Conservation (phyloP, 2,329 filamentous ascomycete species). For the Botrytis pseudocinerea region DNA sequence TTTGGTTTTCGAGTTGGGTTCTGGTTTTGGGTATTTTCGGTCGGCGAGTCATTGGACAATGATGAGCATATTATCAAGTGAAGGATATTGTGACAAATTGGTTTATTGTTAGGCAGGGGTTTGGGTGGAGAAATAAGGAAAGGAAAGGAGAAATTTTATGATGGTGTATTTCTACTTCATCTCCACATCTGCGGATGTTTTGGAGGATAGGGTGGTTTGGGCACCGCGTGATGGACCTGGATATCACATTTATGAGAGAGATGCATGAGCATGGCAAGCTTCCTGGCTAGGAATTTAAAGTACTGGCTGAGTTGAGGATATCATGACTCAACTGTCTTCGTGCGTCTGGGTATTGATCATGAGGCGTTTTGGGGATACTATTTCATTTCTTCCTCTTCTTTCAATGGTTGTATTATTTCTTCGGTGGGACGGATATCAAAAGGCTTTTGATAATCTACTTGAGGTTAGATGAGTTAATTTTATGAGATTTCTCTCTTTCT, state of each 20-base stretch:
- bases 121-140: conserved; percentile 14
- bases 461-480: neutral
- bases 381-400: conserved; percentile 39
- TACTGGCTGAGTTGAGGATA: neutral
- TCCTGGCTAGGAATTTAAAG: conserved; percentile 7
- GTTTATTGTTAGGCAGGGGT: conserved; percentile 3
- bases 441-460: neutral
- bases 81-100: conserved; percentile 17
- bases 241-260: conserved; percentile 9
- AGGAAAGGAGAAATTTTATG: neutral
- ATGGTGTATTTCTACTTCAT: conserved; percentile 21
- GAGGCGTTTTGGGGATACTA: conserved; percentile 19
- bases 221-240: conserved; percentile 19
- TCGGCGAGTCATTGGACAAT: conserved; percentile 8
- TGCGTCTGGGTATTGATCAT: conserved; percentile 12
- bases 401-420: neutral
- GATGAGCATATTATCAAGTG: conserved; percentile 18
- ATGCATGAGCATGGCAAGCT: neutral
- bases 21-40: conserved; percentile 15
- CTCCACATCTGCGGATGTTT: conserved; percentile 3
- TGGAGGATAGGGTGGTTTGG: conserved; percentile 14
- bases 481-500: conserved; percentile 7
- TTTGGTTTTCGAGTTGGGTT: conserved; percentile 6
- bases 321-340: conserved; percentile 10
- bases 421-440: neutral